A percentile compares a stretch with the other conserved stretches of the same genome.
Evolutionary conservation across 1,284 basidiomycete species (phyloP).

Genomic region (Neotropicomus parvogracilis): DNA sequence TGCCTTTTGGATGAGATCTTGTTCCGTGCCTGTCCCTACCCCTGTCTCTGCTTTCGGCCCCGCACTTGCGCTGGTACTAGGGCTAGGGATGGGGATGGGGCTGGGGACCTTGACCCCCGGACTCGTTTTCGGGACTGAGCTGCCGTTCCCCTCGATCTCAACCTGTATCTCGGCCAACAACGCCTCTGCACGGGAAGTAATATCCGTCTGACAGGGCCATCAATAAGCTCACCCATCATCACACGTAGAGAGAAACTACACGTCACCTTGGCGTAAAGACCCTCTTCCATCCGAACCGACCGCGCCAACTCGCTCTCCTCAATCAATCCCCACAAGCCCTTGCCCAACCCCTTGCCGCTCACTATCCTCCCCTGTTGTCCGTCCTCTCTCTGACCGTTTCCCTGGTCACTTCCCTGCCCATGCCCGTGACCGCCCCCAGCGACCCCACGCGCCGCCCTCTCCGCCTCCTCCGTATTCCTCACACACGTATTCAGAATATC

Average conservation of each 20-base stretch:
- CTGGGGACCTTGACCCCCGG: neutral
- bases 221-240: neutral
- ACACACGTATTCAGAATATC: slow-evolving; percentile 83
- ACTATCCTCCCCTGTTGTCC: slow-evolving; percentile 12
- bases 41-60: neutral
- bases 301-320: slow-evolving; percentile 76
- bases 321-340: slow-evolving; percentile 75
- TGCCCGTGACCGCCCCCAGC: neutral
- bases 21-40: neutral
- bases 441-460: slow-evolving; percentile 36
- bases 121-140: neutral
- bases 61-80: too few relatives aligned
- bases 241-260: neutral
- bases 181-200: slow-evolving; percentile 42
- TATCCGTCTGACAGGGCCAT: slow-evolving; percentile 1
- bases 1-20: slow-evolving; percentile 45
- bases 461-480: slow-evolving; percentile 85
- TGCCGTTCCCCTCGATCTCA: neutral
- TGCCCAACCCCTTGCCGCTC: slow-evolving; percentile 45
- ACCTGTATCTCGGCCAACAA: slow-evolving; percentile 48
- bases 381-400: neutral
- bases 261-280: slow-evolving; percentile 49
- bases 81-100: too few relatives aligned
- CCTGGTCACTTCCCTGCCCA: neutral
- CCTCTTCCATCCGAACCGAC: slow-evolving; percentile 58